Evolutionary conservation across 805 yeast genomes (phyloP).

Genomic region (Kuraishia molischiana): DNA sequence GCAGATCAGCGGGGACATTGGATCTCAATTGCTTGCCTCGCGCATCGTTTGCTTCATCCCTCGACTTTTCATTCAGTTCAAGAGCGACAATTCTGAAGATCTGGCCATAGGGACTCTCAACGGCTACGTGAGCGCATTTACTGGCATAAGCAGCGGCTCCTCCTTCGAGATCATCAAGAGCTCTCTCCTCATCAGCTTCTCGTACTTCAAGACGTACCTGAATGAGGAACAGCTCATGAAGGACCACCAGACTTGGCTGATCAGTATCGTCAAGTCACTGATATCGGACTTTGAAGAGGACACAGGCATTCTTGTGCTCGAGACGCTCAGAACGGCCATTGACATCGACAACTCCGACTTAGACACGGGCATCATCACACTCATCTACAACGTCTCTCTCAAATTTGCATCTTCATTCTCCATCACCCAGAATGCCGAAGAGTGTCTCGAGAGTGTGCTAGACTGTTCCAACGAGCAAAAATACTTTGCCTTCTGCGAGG

Average conservation of each 20-base stretch:
- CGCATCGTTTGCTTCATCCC: slow-evolving; percentile 48
- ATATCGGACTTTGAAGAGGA: slow-evolving; percentile 68
- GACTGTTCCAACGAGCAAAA: slow-evolving; percentile 30
- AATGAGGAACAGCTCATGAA: slow-evolving; percentile 11
- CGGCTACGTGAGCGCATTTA: not conserved
- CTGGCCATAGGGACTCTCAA: not conserved
- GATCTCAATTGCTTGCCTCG: slow-evolving; percentile 28
- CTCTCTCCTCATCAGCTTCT: slow-evolving; percentile 39
- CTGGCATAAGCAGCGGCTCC: not conserved
- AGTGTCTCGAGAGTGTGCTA: slow-evolving; percentile 56
- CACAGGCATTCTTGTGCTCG: slow-evolving; percentile 63
- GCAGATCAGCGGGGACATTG: not conserved
- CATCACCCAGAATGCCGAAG: slow-evolving; percentile 55
- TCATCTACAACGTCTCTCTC: slow-evolving; percentile 56
- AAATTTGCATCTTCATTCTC: slow-evolving; percentile 72
- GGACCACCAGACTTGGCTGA: slow-evolving; percentile 15
- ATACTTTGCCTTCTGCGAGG: slow-evolving; percentile 37
- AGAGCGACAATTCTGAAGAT: slow-evolving; percentile 3
- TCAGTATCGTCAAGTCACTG: slow-evolving; percentile 32
- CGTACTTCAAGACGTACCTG: slow-evolving; percentile 27
- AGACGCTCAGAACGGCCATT: slow-evolving; percentile 52
- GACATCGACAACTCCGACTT: slow-evolving; percentile 29
- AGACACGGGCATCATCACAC: slow-evolving; percentile 29
- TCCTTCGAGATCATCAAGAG: slow-evolving; percentile 11
- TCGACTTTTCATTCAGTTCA: slow-evolving; percentile 35